Percentiles rank a stretch among this genome's conserved stretches.
These are phyloP conservation scores for Coccomyxa subellipsoidea DNA, from an alignment of 163 green algal species.

Conservation along the genomic window DNA sequence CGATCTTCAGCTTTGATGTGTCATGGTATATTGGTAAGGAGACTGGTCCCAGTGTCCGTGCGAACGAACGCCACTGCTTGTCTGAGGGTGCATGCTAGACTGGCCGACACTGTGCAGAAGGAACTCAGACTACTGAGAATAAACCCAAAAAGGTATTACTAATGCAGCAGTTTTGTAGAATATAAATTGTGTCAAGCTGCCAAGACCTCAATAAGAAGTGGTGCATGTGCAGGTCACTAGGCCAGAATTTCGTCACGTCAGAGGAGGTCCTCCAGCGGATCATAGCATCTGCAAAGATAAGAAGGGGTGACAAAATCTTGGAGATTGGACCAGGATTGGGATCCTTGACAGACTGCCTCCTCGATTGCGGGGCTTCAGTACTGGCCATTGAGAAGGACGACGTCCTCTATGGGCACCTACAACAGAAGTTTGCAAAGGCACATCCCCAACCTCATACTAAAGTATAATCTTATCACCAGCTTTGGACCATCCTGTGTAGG, in stretches of 20 bases:
- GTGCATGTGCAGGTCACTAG: constrained; percentile 49
- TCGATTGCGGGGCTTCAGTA: constrained; percentile 59
- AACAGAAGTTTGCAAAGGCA: constrained; percentile 49
- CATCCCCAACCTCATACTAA: not conserved
- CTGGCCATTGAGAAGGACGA: constrained; percentile 87
- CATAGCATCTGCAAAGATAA: constrained; percentile 57
- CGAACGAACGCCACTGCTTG: not conserved
- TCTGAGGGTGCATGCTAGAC: not conserved
- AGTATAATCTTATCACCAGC: not conserved
- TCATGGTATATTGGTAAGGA: not conserved
- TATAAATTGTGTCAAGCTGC: no score
- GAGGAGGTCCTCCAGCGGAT: constrained; percentile 72
- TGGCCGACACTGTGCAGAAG: not conserved
- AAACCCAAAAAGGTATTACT: not conserved
- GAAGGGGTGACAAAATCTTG: constrained; percentile 73
- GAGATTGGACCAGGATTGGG: constrained; percentile 73
- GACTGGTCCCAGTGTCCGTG: not conserved
- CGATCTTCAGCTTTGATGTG: not conserved
- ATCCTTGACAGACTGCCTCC: constrained; percentile 1
- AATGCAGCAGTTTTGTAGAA: not conserved
- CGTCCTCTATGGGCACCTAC: constrained; percentile 56
- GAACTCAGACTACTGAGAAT: not conserved
- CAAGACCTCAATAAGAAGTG: no score
- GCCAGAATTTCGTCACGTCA: constrained; percentile 93
- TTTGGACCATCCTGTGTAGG: not conserved